These are phyloP conservation scores for Suhomyces bokatorum DNA, from an alignment of 1,139 yeast genomes.

Conservation along the genomic window DNA sequence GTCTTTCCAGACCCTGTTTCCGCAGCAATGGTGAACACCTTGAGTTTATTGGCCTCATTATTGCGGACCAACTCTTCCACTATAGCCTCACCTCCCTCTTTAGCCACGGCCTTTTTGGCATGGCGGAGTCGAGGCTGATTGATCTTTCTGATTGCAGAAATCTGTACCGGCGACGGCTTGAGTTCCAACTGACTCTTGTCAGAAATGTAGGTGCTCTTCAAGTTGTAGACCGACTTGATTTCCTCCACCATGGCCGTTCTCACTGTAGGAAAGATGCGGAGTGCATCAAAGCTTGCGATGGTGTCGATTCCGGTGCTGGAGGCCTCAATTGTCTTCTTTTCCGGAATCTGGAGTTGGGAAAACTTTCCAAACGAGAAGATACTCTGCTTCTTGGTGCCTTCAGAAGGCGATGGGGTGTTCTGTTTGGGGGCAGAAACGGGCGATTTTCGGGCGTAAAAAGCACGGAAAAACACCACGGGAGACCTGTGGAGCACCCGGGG, in stretches of 20 bases:
- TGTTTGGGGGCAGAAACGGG: neutral
- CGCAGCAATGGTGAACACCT: constrained; percentile 81
- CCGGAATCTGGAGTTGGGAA: constrained; percentile 21
- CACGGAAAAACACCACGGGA: neutral
- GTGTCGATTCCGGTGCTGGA: constrained; percentile 21
- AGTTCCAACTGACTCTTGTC: constrained; percentile 33
- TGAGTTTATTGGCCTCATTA: constrained; percentile 43
- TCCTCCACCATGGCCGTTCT: constrained; percentile 63
- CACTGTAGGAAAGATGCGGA: constrained; percentile 67
- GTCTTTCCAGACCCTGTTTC: constrained; percentile 98
- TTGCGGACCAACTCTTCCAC: constrained; percentile 29
- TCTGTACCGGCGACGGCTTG: constrained; percentile 46
- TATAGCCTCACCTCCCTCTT: constrained; percentile 24
- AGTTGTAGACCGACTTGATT: constrained; percentile 50
- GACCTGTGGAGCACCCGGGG: neutral
- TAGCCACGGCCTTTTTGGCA: constrained; percentile 19
- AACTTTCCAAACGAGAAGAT: constrained; percentile 21
- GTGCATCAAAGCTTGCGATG: constrained; percentile 60
- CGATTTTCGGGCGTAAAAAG: neutral
- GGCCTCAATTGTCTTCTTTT: constrained; percentile 17
- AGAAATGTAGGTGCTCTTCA: constrained; percentile 37
- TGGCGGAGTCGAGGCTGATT: constrained; percentile 33
- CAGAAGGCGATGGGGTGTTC: neutral
- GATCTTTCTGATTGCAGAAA: constrained; percentile 47
- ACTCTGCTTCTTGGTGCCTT: constrained; percentile 5